Conservation (phyloP, 2,329 filamentous ascomycete species). For the Cladobotryum protrusum region DNA sequence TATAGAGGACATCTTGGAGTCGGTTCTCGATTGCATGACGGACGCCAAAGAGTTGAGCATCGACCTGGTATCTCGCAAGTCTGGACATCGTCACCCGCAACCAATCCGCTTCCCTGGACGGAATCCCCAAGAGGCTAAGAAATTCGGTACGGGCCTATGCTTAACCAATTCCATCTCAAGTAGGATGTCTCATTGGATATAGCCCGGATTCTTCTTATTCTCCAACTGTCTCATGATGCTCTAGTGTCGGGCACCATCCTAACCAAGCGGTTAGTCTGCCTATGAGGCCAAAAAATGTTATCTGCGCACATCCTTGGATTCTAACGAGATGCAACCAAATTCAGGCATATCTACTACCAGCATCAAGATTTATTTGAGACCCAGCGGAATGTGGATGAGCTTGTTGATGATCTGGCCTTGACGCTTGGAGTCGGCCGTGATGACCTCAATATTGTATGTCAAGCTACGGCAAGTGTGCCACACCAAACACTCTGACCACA, state of each 20-base stretch:
- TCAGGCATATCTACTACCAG: slow-evolving; percentile 74
- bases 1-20: slow-evolving; percentile 31
- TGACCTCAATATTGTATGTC: slow-evolving; percentile 62
- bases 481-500: slow-evolving; percentile 11
- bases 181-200: neutral
- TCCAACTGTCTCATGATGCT: slow-evolving; percentile 55
- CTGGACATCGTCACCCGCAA: slow-evolving; percentile 12
- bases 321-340: too few species aligned
- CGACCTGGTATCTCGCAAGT: slow-evolving; percentile 19
- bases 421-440: slow-evolving; percentile 60
- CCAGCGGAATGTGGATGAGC: slow-evolving; percentile 62
- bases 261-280: slow-evolving; percentile 51
- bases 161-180: neutral
- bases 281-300: neutral
- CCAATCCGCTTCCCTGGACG: slow-evolving; percentile 42
- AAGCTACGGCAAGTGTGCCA: too few species aligned
- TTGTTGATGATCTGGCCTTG: slow-evolving; percentile 68
- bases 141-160: slow-evolving; percentile 40
- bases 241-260: slow-evolving; percentile 47
- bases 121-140: slow-evolving; percentile 40
- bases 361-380: slow-evolving; percentile 64
- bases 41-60: slow-evolving; percentile 22
- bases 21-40: slow-evolving; percentile 23
- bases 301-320: too few species aligned
- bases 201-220: slow-evolving; percentile 53